Evolutionary conservation across 2,329 filamentous ascomycete genomes (phyloP).

Genomic region (Beauveria brongniartii): DNA sequence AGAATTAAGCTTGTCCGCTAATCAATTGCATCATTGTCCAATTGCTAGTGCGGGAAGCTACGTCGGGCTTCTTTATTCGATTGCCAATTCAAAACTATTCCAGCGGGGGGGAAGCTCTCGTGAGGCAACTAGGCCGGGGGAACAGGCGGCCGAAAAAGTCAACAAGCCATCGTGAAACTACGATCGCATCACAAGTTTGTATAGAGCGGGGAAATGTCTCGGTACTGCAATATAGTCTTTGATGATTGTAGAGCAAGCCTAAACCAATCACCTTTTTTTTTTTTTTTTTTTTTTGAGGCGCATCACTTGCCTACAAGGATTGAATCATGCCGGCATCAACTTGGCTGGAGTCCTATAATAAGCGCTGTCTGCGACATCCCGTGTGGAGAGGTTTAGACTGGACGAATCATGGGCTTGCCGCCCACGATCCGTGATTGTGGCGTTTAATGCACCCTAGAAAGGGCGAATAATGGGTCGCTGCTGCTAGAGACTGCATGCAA

Average conservation of each 20-base stretch:
- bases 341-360: background rate
- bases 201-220: background rate
- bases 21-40: background rate
- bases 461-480: background rate
- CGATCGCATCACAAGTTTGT: background rate
- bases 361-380: background rate
- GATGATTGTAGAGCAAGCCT: background rate
- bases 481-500: background rate
- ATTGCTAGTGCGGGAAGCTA: background rate
- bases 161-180: background rate
- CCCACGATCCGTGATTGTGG: background rate
- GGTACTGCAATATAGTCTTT: background rate
- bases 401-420: conserved; percentile 1
- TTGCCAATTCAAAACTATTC: too few species aligned
- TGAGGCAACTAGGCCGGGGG: background rate
- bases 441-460: background rate
- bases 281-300: background rate
- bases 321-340: background rate
- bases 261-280: background rate
- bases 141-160: background rate
- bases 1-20: background rate
- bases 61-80: background rate
- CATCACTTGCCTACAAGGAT: background rate
- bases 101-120: background rate
- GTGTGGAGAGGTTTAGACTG: background rate